Conservation (phyloP, 108 stramenopile genomes). For the Ochromonas danica region DNA sequence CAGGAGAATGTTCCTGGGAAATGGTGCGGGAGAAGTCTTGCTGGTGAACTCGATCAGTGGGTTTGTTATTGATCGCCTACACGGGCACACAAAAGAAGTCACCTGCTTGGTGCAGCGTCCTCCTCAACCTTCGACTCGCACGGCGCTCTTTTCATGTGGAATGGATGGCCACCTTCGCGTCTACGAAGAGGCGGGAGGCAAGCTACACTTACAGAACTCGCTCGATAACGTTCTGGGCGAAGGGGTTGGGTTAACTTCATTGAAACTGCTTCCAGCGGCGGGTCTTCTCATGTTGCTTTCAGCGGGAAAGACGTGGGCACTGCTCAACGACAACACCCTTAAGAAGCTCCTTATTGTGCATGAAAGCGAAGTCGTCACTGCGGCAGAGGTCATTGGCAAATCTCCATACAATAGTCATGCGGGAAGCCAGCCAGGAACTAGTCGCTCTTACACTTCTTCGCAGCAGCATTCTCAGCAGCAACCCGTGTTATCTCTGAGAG, state of each 20-base stretch:
- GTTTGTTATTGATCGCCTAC: neutral
- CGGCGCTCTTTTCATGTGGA: slow-evolving; percentile 6
- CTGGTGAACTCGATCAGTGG: slow-evolving; percentile 1
- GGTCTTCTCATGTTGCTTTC: neutral
- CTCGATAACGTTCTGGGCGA: slow-evolving; percentile 2
- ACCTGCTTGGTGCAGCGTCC: neutral
- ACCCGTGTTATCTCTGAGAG: too few relatives aligned
- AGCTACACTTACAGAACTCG: slow-evolving; percentile 1
- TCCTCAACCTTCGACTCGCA: neutral
- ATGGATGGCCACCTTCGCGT: slow-evolving; percentile 9
- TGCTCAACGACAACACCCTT: neutral
- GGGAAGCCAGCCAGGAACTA: too few relatives aligned
- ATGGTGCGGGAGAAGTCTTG: neutral
- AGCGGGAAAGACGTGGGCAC: neutral
- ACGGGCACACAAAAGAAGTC: slow-evolving; percentile 5
- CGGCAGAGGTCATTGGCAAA: neutral
- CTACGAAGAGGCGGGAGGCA: neutral
- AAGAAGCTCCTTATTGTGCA: slow-evolving; percentile 20
- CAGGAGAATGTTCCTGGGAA: neutral
- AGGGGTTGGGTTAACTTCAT: neutral
- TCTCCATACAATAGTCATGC: too few relatives aligned
- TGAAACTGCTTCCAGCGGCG: neutral
- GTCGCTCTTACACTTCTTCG: too few relatives aligned
- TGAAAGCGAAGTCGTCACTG: neutral
- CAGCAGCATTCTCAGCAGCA: too few relatives aligned